Evolutionary conservation across 1,139 yeast genomes (phyloP).

Genomic region (Zhuliangozyma parablackwelliae): DNA sequence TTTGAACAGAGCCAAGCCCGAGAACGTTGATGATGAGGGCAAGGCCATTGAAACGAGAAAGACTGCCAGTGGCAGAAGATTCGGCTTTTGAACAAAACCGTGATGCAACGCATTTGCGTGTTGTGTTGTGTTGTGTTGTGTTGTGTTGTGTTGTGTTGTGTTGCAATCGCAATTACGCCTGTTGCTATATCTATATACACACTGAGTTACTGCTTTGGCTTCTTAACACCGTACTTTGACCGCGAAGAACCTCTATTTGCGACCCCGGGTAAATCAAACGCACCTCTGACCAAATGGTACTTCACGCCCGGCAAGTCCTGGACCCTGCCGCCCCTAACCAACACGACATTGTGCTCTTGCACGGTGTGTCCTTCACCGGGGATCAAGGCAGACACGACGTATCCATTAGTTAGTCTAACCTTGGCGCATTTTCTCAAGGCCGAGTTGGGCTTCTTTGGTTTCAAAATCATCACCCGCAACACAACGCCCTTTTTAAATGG

Average conservation of each 20-base stretch:
- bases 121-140: background rate
- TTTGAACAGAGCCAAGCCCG: constrained; percentile 95
- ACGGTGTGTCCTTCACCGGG: constrained; percentile 99
- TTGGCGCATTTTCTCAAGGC: constrained; percentile 97
- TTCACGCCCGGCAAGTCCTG: constrained; percentile 99
- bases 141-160: background rate
- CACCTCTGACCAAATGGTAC: constrained; percentile 91
- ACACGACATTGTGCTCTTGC: constrained; percentile 95
- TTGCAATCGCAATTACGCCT: too few relatives aligned
- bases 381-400: constrained; percentile 84
- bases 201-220: constrained; percentile 42
- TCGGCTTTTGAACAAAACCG: constrained; percentile 40
- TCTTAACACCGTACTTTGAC: constrained; percentile 91
- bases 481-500: constrained; percentile 94
- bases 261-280: constrained; percentile 90
- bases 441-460: constrained; percentile 97
- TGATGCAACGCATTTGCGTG: background rate
- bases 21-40: constrained; percentile 69
- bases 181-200: too few relatives aligned
- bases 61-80: constrained; percentile 82
- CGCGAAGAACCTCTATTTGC: constrained; percentile 88
- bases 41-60: constrained; percentile 60
- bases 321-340: constrained; percentile 94
- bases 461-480: constrained; percentile 87
- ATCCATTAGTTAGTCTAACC: constrained; percentile 89